These are phyloP conservation scores for Boletellus sp. DNA, from an alignment of 768 basidiomycete species.

Conservation along the genomic window DNA sequence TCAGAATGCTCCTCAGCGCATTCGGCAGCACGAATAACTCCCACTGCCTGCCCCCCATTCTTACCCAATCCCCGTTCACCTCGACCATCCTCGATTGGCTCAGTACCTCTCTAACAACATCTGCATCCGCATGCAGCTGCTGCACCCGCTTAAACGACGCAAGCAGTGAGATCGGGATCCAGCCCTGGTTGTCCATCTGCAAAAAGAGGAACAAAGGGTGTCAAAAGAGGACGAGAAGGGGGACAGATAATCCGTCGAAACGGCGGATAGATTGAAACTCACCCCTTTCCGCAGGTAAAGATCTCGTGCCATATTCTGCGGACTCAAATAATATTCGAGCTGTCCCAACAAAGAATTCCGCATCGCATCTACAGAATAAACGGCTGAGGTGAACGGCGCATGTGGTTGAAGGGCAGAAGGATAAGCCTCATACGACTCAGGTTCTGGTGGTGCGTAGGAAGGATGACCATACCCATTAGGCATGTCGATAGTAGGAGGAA, in stretches of 20 bases:
- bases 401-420: constrained; percentile 19
- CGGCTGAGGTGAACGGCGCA: constrained; percentile 43
- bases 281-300: constrained; percentile 77
- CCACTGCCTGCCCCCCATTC: constrained; percentile 61
- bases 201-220: neutral
- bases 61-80: constrained; percentile 63
- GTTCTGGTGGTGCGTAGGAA: constrained; percentile 31
- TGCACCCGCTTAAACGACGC: constrained; percentile 86
- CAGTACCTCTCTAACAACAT: constrained; percentile 69
- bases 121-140: constrained; percentile 54
- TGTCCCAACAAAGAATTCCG: constrained; percentile 73
- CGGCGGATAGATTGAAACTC: constrained; percentile 26
- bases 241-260: neutral
- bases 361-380: constrained; percentile 63
- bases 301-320: constrained; percentile 88
- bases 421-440: constrained; percentile 26
- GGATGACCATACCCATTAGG: constrained; percentile 30
- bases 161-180: constrained; percentile 77
- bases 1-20: constrained; percentile 46
- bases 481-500: constrained; percentile 24
- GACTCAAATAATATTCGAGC: constrained; percentile 88
- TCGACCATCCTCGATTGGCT: constrained; percentile 64
- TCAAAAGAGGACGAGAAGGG: neutral
- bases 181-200: constrained; percentile 88
- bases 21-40: constrained; percentile 55